phyloP scores from a whole-genome alignment of 441 rosid species.

The Jatropha podagrica region DNA sequence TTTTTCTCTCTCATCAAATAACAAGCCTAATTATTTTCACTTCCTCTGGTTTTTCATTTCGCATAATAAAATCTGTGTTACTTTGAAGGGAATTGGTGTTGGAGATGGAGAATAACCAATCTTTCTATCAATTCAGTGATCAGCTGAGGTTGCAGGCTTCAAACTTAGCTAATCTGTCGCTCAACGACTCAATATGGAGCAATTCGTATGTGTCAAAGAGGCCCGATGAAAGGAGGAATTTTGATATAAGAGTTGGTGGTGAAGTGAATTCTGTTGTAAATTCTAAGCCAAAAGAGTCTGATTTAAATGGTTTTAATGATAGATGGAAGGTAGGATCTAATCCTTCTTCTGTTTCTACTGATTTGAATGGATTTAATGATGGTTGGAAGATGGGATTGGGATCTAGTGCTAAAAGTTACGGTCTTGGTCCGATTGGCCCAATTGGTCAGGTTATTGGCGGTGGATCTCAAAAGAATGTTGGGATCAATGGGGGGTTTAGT shows the following conservation, averaged over 20 bases:
- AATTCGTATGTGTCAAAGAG: conserved; percentile 41
- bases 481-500: conserved; percentile 77
- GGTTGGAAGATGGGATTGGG: conserved; percentile 53
- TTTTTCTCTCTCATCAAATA: neutral
- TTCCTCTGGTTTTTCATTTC: neutral
- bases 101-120: conserved; percentile 68
- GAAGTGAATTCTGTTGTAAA: conserved; percentile 27
- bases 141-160: conserved; percentile 64
- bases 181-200: conserved; percentile 91
- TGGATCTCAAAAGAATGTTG: conserved; percentile 36
- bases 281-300: conserved; percentile 22
- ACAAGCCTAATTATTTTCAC: neutral
- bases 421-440: conserved; percentile 33
- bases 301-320: conserved; percentile 33
- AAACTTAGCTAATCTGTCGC: conserved; percentile 67
- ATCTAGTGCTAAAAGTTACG: conserved; percentile 16
- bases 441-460: conserved; percentile 18
- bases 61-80: neutral
- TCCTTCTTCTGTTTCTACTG: neutral
- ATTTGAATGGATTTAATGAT: conserved; percentile 37
- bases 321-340: conserved; percentile 33
- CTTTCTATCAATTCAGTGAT: conserved; percentile 92
- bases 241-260: conserved; percentile 67
- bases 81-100: conserved; percentile 7
- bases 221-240: conserved; percentile 65